Percentiles rank a stretch among this genome's conserved stretches.
Evolutionary conservation across 2,329 filamentous ascomycete species (phyloP).

Genomic region (Exophiala xenobiotica): DNA sequence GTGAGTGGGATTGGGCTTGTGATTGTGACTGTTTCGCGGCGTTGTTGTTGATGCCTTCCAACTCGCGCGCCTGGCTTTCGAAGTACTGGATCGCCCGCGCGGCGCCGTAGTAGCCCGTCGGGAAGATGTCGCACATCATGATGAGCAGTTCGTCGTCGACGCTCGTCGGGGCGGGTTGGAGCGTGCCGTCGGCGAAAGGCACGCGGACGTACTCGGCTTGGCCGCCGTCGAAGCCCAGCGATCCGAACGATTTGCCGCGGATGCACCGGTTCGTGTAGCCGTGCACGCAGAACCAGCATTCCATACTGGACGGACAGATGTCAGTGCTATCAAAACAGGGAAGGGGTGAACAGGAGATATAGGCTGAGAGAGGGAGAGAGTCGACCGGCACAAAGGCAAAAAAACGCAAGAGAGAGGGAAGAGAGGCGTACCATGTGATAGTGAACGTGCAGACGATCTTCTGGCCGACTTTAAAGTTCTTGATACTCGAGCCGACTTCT

Average conservation of each 20-base stretch:
- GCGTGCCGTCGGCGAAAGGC: slow-evolving; percentile 50
- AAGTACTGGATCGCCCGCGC: slow-evolving; percentile 70
- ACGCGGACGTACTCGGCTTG: slow-evolving; percentile 58
- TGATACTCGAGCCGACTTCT: slow-evolving; percentile 44
- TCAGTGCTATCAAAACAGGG: background rate
- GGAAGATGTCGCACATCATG: slow-evolving; percentile 28
- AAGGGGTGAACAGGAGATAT: background rate
- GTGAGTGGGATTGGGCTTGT: background rate
- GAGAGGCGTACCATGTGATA: slow-evolving; percentile 38
- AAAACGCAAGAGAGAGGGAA: no score
- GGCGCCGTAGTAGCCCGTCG: slow-evolving; percentile 28
- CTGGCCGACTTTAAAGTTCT: slow-evolving; percentile 50
- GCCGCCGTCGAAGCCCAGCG: slow-evolving; percentile 53
- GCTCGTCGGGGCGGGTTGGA: slow-evolving; percentile 44
- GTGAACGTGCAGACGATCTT: slow-evolving; percentile 53
- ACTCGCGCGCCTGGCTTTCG: slow-evolving; percentile 19
- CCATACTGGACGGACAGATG: slow-evolving; percentile 51
- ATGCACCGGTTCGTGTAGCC: slow-evolving; percentile 55
- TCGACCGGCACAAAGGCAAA: no score
- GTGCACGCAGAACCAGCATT: slow-evolving; percentile 51
- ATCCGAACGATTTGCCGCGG: slow-evolving; percentile 42
- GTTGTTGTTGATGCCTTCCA: background rate
- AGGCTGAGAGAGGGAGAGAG: background rate
- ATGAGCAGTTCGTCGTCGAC: slow-evolving; percentile 32
- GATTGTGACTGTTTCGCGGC: no score